These are phyloP conservation scores for Chlamydomonas sp. DNA, from an alignment of 139 green algal genomes.

Conservation along the genomic window DNA sequence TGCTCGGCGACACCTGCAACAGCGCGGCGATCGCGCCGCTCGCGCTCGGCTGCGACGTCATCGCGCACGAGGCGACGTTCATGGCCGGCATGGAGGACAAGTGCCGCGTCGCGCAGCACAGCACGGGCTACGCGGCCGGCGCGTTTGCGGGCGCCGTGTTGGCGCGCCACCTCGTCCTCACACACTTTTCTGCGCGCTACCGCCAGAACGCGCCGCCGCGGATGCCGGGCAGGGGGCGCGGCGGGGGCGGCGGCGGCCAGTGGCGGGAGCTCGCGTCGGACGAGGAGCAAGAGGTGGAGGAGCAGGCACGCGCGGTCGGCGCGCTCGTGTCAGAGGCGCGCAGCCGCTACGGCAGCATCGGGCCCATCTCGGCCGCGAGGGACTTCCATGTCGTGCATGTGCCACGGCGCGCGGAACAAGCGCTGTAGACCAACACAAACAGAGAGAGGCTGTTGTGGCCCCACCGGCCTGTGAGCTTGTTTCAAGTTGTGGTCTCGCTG, in stretches of 20 bases:
- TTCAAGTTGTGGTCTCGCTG: too few relatives aligned
- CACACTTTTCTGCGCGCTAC: slow-evolving; percentile 86
- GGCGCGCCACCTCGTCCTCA: slow-evolving; percentile 76
- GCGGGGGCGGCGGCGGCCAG: not conserved
- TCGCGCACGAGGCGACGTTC: slow-evolving; percentile 93
- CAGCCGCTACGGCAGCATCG: not conserved
- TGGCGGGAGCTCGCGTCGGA: slow-evolving; percentile 3
- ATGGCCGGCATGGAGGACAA: slow-evolving; percentile 64
- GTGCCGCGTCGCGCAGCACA: slow-evolving; percentile 75
- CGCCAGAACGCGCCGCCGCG: not conserved
- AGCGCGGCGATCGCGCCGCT: slow-evolving; percentile 52
- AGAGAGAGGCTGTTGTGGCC: too few relatives aligned
- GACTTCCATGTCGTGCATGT: slow-evolving; percentile 1
- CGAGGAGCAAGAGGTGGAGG: not conserved
- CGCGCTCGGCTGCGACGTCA: slow-evolving; percentile 57
- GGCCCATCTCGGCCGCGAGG: not conserved
- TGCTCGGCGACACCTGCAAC: slow-evolving; percentile 89
- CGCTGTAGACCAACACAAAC: too few relatives aligned
- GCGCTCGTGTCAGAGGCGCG: not conserved
- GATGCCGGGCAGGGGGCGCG: not conserved
- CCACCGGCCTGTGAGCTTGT: too few relatives aligned
- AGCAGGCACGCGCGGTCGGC: not conserved
- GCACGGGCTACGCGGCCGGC: slow-evolving; percentile 80
- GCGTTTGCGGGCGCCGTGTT: slow-evolving; percentile 67
- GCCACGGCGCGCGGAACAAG: too few relatives aligned